Conservation (phyloP, 257 asterid species). For the Lycium ferocissimum region DNA sequence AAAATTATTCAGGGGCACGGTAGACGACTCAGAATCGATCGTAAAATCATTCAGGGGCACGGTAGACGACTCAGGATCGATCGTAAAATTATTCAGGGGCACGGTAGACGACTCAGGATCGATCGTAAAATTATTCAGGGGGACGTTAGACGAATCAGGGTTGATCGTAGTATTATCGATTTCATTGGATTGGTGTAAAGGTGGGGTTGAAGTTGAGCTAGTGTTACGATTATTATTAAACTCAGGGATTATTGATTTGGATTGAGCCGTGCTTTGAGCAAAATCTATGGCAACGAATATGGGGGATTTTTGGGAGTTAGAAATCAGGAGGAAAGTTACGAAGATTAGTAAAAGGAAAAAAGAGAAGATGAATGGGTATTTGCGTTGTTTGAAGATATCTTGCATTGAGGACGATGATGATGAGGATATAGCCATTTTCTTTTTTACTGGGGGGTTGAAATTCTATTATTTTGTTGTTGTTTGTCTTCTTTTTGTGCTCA, state of each 20-base stretch:
- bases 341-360: conserved; percentile 64
- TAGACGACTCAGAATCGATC: background rate
- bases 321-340: conserved; percentile 68
- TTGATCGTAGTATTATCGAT: background rate
- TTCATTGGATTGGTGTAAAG: background rate
- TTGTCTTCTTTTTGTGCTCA: background rate
- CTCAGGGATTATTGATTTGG: background rate
- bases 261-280: conserved; percentile 34
- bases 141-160: background rate
- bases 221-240: background rate
- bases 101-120: background rate
- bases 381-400: conserved; percentile 63
- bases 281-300: conserved; percentile 50
- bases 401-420: conserved; percentile 48
- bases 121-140: background rate
- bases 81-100: background rate
- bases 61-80: background rate
- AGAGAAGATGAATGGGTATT: conserved; percentile 73
- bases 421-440: conserved; percentile 50
- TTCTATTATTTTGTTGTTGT: background rate
- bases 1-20: background rate
- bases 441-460: background rate
- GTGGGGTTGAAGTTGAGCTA: conserved; percentile 25
- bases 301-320: conserved; percentile 61
- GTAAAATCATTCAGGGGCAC: background rate